A percentile compares a stretch with the other conserved stretches of the same genome.
Conservation (phyloP, 2,329 filamentous ascomycete genomes). For the Stemphylium lycopersici region DNA sequence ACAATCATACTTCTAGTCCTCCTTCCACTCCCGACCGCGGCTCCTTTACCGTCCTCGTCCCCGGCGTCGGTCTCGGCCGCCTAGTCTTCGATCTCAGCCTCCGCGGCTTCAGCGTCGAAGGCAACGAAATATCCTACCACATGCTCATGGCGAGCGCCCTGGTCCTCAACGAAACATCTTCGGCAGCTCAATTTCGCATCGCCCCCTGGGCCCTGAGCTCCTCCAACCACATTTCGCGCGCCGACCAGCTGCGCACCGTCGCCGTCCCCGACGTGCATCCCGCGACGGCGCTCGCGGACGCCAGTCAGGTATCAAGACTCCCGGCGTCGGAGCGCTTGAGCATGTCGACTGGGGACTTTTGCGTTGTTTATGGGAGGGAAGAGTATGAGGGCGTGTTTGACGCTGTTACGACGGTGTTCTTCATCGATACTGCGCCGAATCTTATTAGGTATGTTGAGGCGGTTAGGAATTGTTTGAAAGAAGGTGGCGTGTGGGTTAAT, state of each 20-base stretch:
- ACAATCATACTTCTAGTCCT: neutral
- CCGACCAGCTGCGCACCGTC: slow-evolving; percentile 76
- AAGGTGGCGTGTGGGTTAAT: slow-evolving; percentile 85
- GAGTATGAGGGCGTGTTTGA: slow-evolving; percentile 71
- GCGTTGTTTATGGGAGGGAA: slow-evolving; percentile 76
- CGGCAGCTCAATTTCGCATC: slow-evolving; percentile 70
- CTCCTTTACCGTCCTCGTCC: slow-evolving; percentile 74
- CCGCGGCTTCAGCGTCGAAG: slow-evolving; percentile 76
- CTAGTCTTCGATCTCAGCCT: slow-evolving; percentile 85
- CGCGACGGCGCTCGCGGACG: slow-evolving; percentile 42
- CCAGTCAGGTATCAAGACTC: slow-evolving; percentile 7
- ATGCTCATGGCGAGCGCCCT: slow-evolving; percentile 85
- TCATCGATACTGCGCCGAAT: slow-evolving; percentile 96
- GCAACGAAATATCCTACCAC: slow-evolving; percentile 95
- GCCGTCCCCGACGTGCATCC: slow-evolving; percentile 75
- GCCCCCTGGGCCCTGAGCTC: slow-evolving; percentile 88
- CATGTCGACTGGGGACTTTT: slow-evolving; percentile 93
- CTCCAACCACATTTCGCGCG: slow-evolving; percentile 78
- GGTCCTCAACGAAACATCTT: slow-evolving; percentile 71
- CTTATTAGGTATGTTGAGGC: slow-evolving; percentile 87
- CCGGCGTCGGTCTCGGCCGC: slow-evolving; percentile 86
- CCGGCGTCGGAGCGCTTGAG: slow-evolving; percentile 72
- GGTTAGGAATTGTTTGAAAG: slow-evolving; percentile 75
- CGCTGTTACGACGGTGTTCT: slow-evolving; percentile 89
- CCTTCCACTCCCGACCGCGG: slow-evolving; percentile 24